Evolutionary conservation across 2,329 filamentous ascomycete species (phyloP).

Genomic region (Penicillium sp.): DNA sequence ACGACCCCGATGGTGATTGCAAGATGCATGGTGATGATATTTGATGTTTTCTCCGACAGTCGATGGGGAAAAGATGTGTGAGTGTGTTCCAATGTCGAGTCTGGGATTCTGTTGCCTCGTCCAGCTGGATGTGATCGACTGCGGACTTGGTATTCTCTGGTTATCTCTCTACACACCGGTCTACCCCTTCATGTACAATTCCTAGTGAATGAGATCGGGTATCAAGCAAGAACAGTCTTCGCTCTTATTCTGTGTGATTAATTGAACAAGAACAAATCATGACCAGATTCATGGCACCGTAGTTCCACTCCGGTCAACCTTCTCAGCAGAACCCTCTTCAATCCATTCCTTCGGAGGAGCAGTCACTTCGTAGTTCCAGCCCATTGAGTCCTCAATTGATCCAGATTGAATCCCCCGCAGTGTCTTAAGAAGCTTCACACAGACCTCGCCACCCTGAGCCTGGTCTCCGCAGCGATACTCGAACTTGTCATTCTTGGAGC

Average conservation of each 20-base stretch:
- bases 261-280: background rate
- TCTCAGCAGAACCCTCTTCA: conserved; percentile 26
- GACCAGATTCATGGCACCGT: conserved; percentile 35
- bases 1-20: background rate
- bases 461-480: conserved; percentile 55
- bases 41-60: too few species aligned
- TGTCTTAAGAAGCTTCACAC: conserved; percentile 72
- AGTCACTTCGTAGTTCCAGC: conserved; percentile 65
- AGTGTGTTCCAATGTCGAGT: background rate
- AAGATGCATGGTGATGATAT: background rate
- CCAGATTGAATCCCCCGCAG: conserved; percentile 88
- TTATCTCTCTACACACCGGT: background rate
- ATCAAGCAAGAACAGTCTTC: background rate
- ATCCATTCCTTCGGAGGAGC: conserved; percentile 42
- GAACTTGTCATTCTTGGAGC: conserved; percentile 62
- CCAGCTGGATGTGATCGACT: background rate
- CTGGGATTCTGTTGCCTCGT: background rate
- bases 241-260: background rate
- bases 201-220: background rate
- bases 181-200: background rate
- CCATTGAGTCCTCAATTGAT: conserved; percentile 75
- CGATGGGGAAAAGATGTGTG: background rate
- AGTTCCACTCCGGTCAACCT: conserved; percentile 30
- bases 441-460: conserved; percentile 67
- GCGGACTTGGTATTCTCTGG: background rate